Percentiles rank a stretch among this genome's conserved stretches.
Conservation (phyloP, 1,284 basidiomycete species). For the Waitea zeae region DNA sequence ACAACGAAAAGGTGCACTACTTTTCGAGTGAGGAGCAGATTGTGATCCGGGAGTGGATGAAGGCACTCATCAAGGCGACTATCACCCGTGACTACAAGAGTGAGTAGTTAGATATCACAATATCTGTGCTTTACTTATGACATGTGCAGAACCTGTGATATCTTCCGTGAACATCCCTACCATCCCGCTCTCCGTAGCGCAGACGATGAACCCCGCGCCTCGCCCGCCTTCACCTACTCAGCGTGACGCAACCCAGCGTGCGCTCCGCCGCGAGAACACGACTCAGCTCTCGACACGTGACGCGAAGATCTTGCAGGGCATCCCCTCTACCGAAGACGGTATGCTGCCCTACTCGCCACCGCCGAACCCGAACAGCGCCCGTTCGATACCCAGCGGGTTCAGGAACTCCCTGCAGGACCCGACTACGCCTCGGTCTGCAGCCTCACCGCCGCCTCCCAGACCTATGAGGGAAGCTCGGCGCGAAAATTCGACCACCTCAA, state of each 20-base stretch:
- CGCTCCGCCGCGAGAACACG: slow-evolving; percentile 74
- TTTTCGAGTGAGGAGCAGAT: slow-evolving; percentile 85
- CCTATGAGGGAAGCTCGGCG: slow-evolving; percentile 45
- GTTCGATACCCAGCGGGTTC: too few species aligned
- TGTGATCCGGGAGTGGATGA: slow-evolving; percentile 94
- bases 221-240: slow-evolving; percentile 85
- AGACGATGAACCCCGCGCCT: slow-evolving; percentile 90
- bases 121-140: neutral
- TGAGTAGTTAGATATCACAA: slow-evolving; percentile 19
- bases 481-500: slow-evolving; percentile 19
- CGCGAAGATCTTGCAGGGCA: slow-evolving; percentile 68
- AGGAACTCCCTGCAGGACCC: too few species aligned
- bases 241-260: slow-evolving; percentile 81
- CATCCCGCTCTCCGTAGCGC: slow-evolving; percentile 87
- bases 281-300: slow-evolving; percentile 81
- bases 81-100: slow-evolving; percentile 86
- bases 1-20: slow-evolving; percentile 74
- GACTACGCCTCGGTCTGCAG: slow-evolving; percentile 8
- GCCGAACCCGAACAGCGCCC: too few species aligned
- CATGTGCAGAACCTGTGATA: slow-evolving; percentile 65
- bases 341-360: too few species aligned
- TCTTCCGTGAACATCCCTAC: slow-evolving; percentile 97
- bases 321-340: slow-evolving; percentile 19
- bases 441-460: slow-evolving; percentile 28
- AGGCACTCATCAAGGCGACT: slow-evolving; percentile 97